These are phyloP conservation scores for Puccinia triticina DNA, from an alignment of 1,284 basidiomycete genomes.

Conservation along the genomic window DNA sequence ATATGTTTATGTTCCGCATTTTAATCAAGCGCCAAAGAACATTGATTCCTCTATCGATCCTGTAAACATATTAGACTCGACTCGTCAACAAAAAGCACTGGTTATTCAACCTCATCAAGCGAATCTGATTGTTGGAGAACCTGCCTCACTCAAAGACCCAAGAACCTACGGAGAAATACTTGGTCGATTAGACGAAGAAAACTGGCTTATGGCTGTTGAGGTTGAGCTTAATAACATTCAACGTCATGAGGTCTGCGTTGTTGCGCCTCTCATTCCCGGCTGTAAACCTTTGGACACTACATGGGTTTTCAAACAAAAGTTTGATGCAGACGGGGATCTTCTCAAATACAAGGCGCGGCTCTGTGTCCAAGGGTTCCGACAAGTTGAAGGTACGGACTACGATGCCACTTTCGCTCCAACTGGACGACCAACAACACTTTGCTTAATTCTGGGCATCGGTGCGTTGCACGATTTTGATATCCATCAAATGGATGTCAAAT, in stretches of 20 bases:
- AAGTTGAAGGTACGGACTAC: conserved; percentile 9
- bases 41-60: neutral
- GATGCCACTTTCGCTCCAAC: conserved; percentile 16
- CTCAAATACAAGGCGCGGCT: too few relatives aligned
- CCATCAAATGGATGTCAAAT: conserved; percentile 15
- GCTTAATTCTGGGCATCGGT: neutral
- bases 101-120: neutral
- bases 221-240: neutral
- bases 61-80: neutral
- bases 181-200: neutral
- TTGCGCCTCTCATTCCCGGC: neutral
- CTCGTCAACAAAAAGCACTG: too few relatives aligned
- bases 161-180: neutral
- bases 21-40: neutral
- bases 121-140: neutral
- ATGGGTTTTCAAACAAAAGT: conserved; percentile 12
- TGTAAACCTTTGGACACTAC: neutral
- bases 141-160: neutral
- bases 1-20: neutral
- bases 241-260: neutral
- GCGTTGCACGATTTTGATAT: neutral
- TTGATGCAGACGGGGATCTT: too few relatives aligned
- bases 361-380: too few relatives aligned
- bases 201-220: neutral
- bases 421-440: neutral